Evolutionary conservation across 208 protist species (phyloP), one percentile per base, ranked within the genome.

Genomic region (Ichthyophonus hoferi): DNA sequence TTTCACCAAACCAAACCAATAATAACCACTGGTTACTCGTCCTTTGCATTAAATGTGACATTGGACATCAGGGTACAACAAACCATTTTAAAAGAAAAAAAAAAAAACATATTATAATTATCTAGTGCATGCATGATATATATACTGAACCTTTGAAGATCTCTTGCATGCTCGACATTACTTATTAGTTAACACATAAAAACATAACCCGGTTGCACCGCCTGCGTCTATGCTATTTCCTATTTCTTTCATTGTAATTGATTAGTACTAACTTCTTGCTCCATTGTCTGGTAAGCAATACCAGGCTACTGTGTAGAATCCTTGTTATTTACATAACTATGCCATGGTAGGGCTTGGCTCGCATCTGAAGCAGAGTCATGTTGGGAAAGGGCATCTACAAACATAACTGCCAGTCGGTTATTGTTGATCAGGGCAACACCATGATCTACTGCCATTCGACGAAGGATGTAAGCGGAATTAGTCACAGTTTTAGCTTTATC

Each of bases 381-480:
- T 79, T 88, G 31, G 3, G 1, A 67, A 35, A 89, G 1, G 1
- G 50, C 81, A 58, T 87, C 86, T 1, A 87, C 50, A 85, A 92
- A 91, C 79, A 87, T 79, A 33, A 76, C 33, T 2, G 81, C 88
- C 42, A 40, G 67, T 40, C 86, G 31, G 34, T 31, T 42, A 79
- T 93, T 87, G 31, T 96, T 97, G 79, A 97, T 89, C 37, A 97
- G 91, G 17, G 96, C 92, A 58, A 96, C 92, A 93, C 95, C 96
- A 92, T 95, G 96, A 92, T 97, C 95, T 33, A 97, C 94, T n/a
- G 96, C 95, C 78, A 95, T 91, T 37, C 96, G 94, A 82, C 96
- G 94, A n/a, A 97, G 38, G 91, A 91, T 95, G 91, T 97, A 97
- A 0, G 34, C 38, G 82, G 92, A 89, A 37, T 95, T 95, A 50